These are phyloP conservation scores for Aspergillus intermedius DNA, from an alignment of 2,329 filamentous ascomycete species.

Conservation along the genomic window DNA sequence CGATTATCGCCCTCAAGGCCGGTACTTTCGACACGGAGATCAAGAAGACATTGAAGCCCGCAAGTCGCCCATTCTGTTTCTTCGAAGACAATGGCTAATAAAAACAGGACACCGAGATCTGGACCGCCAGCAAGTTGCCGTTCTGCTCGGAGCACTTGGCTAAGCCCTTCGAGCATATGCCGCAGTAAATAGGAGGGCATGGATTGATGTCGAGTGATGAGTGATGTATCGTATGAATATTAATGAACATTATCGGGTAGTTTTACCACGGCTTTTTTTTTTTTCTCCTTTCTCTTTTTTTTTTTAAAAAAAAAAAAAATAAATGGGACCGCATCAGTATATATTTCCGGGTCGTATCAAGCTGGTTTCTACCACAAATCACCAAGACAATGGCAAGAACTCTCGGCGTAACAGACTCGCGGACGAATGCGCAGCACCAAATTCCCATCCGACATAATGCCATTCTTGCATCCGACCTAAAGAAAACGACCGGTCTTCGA, in stretches of 20 bases:
- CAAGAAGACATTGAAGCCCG: constrained; percentile 62
- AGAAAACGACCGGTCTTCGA: constrained; percentile 19
- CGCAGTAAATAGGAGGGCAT: constrained; percentile 38
- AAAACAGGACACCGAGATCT: constrained; percentile 56
- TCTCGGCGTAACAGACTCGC: constrained; percentile 21
- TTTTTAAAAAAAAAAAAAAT: too few relatives aligned
- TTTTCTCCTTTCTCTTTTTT: background rate
- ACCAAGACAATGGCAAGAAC: constrained; percentile 4
- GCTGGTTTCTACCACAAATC: too few relatives aligned
- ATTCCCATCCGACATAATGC: constrained; percentile 25
- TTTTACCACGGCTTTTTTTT: constrained; percentile 11
- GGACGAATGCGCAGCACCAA: constrained; percentile 20
- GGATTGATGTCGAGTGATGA: background rate
- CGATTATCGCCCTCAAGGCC: constrained; percentile 64
- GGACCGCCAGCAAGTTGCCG: constrained; percentile 62
- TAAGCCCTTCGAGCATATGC: constrained; percentile 60
- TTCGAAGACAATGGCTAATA: background rate
- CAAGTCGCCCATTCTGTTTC: constrained; percentile 9
- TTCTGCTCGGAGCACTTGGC: constrained; percentile 62
- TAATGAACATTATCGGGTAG: constrained; percentile 2
- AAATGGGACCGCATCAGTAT: too few relatives aligned
- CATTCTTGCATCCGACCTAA: constrained; percentile 22
- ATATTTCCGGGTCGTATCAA: too few relatives aligned
- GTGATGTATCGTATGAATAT: background rate
- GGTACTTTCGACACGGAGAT: constrained; percentile 58